phyloP scores from a whole-genome alignment of 1,284 basidiomycete species.

The Rhodotorula sp. region DNA sequence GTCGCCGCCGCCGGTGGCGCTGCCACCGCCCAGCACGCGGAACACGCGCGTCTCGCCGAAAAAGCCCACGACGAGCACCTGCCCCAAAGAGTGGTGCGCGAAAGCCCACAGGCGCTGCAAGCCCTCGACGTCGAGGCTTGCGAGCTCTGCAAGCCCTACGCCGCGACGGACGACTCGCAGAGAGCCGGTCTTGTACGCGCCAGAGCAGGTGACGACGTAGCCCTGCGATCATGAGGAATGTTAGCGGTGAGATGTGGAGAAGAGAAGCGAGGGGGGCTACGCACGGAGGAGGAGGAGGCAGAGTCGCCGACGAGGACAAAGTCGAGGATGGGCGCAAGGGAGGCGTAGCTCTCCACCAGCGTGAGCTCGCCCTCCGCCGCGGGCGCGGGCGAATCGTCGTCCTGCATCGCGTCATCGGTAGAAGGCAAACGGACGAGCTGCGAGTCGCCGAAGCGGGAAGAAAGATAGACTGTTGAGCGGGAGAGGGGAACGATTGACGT shows the following conservation, averaged over 20 bases:
- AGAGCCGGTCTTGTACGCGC: conserved; percentile 76
- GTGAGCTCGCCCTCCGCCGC: conserved; percentile 53
- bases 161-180: conserved; percentile 81
- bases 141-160: conserved; percentile 70
- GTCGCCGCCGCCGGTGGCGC: conserved; percentile 46
- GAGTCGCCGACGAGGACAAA: conserved; percentile 74
- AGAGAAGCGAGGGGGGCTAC: not conserved
- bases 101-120: conserved; percentile 68
- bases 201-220: conserved; percentile 80
- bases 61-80: conserved; percentile 56
- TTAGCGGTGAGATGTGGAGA: not conserved
- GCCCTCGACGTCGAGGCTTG: conserved; percentile 61
- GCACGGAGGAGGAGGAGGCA: conserved; percentile 26
- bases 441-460: conserved; percentile 80
- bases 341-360: conserved; percentile 68
- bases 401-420: conserved; percentile 34
- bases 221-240: not conserved
- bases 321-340: conserved; percentile 86
- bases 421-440: conserved; percentile 65
- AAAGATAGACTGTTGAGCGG: conserved; percentile 70
- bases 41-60: conserved; percentile 47
- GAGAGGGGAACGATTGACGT: conserved; percentile 71
- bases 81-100: not conserved
- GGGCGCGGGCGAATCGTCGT: too few species aligned
- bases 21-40: conserved; percentile 49